These are phyloP conservation scores for Colletotrichum costaricense DNA, from an alignment of 2,329 filamentous ascomycete species.

Conservation along the genomic window DNA sequence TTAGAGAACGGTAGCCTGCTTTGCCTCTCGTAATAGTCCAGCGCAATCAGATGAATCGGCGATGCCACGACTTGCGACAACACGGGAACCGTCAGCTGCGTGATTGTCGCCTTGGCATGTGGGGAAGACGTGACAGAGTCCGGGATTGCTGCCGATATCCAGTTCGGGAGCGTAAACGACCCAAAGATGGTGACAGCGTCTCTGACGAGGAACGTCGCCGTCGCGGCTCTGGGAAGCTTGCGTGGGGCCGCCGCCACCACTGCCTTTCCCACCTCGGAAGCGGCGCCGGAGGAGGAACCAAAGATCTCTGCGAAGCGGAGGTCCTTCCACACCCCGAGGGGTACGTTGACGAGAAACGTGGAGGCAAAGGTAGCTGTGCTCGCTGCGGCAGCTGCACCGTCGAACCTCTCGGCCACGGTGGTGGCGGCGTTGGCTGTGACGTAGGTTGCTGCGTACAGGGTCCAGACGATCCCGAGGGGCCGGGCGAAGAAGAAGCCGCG, in stretches of 20 bases:
- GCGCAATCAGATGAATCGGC: constrained; percentile 43
- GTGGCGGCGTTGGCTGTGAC: constrained; percentile 43
- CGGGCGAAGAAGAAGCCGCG: constrained; percentile 39
- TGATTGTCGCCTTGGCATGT: constrained; percentile 42
- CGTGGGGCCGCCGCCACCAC: constrained; percentile 16
- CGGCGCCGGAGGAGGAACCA: constrained; percentile 32
- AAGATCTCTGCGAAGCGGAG: constrained; percentile 45
- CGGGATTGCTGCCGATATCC: constrained; percentile 41
- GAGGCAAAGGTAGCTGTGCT: constrained; percentile 38
- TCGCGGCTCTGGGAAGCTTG: constrained; percentile 39
- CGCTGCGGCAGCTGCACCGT: constrained; percentile 37
- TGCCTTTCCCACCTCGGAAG: constrained; percentile 8
- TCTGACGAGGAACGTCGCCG: constrained; percentile 42
- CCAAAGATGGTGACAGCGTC: constrained; percentile 47
- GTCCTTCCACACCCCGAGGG: constrained; percentile 46
- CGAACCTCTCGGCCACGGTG: constrained; percentile 40
- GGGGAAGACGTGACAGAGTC: constrained; percentile 39
- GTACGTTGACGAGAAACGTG: constrained; percentile 46
- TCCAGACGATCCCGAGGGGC: constrained; percentile 44
- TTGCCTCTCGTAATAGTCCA: constrained; percentile 38
- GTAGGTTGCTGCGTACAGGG: constrained; percentile 44
- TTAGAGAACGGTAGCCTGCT: constrained; percentile 35
- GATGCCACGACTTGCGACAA: constrained; percentile 45
- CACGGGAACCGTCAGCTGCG: constrained; percentile 44
- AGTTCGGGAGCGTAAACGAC: constrained; percentile 44